phyloP scores from a whole-genome alignment of 2,329 filamentous ascomycete species.

The Graphilbum sp. region DNA sequence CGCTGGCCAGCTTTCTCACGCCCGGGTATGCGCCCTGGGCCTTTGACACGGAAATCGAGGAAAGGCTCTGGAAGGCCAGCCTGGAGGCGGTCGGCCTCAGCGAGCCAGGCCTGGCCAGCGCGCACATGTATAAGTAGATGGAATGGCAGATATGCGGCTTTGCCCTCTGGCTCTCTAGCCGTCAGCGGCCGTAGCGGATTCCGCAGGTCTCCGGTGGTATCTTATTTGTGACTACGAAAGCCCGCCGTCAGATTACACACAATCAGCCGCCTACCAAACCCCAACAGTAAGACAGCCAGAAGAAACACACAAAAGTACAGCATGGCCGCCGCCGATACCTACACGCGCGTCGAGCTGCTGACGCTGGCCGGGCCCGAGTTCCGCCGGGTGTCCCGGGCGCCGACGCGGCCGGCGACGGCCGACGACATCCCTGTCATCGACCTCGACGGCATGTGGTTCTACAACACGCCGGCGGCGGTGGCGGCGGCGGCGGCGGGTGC shows the following conservation, averaged over 20 bases:
- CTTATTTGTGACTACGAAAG: too few species aligned
- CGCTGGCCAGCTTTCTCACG: not conserved
- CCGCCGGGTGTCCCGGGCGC: conserved; percentile 18
- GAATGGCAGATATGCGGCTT: too few species aligned
- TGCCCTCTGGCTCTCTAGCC: too few species aligned
- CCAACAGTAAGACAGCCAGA: too few species aligned
- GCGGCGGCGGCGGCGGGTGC: not conserved
- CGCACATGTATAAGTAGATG: too few species aligned
- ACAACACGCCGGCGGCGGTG: conserved; percentile 13
- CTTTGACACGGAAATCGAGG: conserved; percentile 7
- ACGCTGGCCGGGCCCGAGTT: conserved; percentile 20
- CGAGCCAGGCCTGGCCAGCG: too few species aligned
- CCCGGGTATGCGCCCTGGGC: conserved; percentile 4
- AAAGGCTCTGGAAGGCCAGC: conserved; percentile 22
- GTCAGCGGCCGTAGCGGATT: not conserved
- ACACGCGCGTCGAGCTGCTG: conserved; percentile 9
- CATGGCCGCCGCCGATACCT: not conserved
- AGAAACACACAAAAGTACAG: not conserved
- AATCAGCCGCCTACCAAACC: too few species aligned
- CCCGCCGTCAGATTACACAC: too few species aligned
- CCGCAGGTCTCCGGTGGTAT: not conserved
- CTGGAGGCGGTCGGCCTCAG: conserved; percentile 14
- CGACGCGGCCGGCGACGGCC: conserved; percentile 19
- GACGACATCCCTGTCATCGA: conserved; percentile 39
- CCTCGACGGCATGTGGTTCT: conserved; percentile 23